Conservation (phyloP, 1,139 yeast genomes). For the Suhomyces anneliseae region DNA sequence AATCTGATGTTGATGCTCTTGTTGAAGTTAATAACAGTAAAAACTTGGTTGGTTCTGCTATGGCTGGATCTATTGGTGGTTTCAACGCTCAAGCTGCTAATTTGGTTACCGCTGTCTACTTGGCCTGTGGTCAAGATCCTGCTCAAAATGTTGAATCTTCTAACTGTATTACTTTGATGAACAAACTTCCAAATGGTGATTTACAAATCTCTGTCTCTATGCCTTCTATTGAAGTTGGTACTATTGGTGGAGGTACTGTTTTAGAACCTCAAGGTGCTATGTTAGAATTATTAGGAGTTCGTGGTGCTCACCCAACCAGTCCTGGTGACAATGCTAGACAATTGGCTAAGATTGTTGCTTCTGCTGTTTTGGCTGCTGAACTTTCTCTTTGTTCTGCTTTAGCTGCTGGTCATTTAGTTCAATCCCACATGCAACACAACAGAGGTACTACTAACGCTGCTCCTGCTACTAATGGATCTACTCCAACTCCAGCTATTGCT, state of each 20-base stretch:
- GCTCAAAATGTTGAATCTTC: slow-evolving; percentile 98
- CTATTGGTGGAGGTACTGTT: slow-evolving; percentile 98
- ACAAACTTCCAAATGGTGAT: slow-evolving; percentile 72
- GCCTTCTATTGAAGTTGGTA: slow-evolving; percentile 99
- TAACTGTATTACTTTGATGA: slow-evolving; percentile 95
- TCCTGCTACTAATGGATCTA: slow-evolving; percentile 14
- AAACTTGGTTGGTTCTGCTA: slow-evolving; percentile 93
- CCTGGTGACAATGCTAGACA: slow-evolving; percentile 97
- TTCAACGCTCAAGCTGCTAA: slow-evolving; percentile 98
- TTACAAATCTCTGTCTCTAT: slow-evolving; percentile 89
- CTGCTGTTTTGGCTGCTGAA: slow-evolving; percentile 96
- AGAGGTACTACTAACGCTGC: slow-evolving; percentile 58
- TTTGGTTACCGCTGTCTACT: slow-evolving; percentile 85
- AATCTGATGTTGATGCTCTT: slow-evolving; percentile 88
- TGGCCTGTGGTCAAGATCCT: slow-evolving; percentile 98
- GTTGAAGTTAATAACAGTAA: slow-evolving; percentile 87
- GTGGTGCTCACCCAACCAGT: slow-evolving; percentile 90
- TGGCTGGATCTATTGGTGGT: slow-evolving; percentile 99
- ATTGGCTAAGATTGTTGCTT: slow-evolving; percentile 91
- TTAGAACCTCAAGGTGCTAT: slow-evolving; percentile 96
- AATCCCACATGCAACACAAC: slow-evolving; percentile 96
- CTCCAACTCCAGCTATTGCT: slow-evolving; percentile 13
- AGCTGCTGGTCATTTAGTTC: slow-evolving; percentile 98
- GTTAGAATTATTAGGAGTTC: slow-evolving; percentile 90
- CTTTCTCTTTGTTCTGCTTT: slow-evolving; percentile 90